Conservation (phyloP, 208 protist species). For the Herpetomonas tarakana region DNA sequence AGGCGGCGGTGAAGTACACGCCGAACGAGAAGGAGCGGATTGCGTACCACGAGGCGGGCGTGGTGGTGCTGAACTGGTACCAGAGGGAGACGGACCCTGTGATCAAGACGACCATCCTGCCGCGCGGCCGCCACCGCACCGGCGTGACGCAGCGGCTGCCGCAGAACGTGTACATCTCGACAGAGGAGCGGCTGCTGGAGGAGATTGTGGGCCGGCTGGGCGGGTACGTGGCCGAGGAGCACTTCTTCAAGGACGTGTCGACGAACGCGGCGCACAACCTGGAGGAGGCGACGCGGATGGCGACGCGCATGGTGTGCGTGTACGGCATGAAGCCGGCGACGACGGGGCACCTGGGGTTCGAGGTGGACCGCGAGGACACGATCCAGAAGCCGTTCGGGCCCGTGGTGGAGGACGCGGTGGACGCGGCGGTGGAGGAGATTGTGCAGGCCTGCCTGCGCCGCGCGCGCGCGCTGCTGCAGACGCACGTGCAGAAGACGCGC, state of each 20-base stretch:
- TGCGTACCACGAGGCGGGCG: slow-evolving; percentile 93
- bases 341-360: slow-evolving; percentile 85
- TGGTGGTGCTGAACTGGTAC: slow-evolving; percentile 92
- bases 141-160: slow-evolving; percentile 81
- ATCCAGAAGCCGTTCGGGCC: slow-evolving; percentile 96
- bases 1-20: slow-evolving; percentile 81
- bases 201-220: slow-evolving; percentile 77
- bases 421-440: slow-evolving; percentile 84
- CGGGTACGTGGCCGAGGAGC: slow-evolving; percentile 94
- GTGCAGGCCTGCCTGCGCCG: slow-evolving; percentile 66
- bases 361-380: slow-evolving; percentile 52
- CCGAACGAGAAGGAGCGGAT: slow-evolving; percentile 79
- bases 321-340: slow-evolving; percentile 86
- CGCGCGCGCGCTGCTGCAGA: slow-evolving; percentile 53
- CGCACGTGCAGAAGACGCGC: slow-evolving; percentile 56
- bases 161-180: slow-evolving; percentile 79
- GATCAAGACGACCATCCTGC: slow-evolving; percentile 90
- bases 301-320: slow-evolving; percentile 71
- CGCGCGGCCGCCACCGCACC: slow-evolving; percentile 66
- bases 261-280: slow-evolving; percentile 86
- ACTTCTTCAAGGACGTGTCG: slow-evolving; percentile 93
- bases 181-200: slow-evolving; percentile 62
- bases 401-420: slow-evolving; percentile 89
- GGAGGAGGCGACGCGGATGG: slow-evolving; percentile 84
- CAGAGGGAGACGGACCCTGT: slow-evolving; percentile 87